These are phyloP conservation scores for Cordyceps cicadae DNA, from an alignment of 2,329 filamentous ascomycete species.

Conservation along the genomic window DNA sequence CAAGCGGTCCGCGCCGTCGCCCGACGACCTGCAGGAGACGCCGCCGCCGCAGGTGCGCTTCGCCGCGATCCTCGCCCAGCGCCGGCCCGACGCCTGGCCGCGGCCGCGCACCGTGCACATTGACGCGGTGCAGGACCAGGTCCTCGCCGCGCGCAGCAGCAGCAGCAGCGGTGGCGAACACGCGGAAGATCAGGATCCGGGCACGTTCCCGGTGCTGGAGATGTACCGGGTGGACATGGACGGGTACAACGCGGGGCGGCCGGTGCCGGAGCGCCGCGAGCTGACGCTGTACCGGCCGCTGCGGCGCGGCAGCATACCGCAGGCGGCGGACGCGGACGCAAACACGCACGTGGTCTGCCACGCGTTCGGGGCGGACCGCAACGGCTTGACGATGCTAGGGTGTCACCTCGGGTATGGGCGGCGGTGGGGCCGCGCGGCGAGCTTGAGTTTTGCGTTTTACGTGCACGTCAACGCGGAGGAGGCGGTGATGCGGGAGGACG, in stretches of 20 bases:
- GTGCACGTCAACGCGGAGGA: constrained; percentile 42
- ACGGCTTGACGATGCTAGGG: constrained; percentile 42
- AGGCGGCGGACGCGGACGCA: too few relatives aligned
- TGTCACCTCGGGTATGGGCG: constrained; percentile 41
- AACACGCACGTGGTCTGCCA: constrained; percentile 41
- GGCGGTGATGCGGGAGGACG: constrained; percentile 40
- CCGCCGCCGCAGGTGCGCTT: constrained; percentile 35
- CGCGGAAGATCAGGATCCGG: too few relatives aligned
- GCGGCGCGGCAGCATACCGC: too few relatives aligned
- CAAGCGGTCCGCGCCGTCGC: constrained; percentile 31
- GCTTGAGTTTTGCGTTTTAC: constrained; percentile 43
- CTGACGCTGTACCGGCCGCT: constrained; percentile 42
- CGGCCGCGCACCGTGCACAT: constrained; percentile 39
- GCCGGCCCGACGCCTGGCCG: constrained; percentile 34
- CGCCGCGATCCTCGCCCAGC: constrained; percentile 29
- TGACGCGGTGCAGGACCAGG: constrained; percentile 27
- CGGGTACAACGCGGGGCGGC: constrained; percentile 33
- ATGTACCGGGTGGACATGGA: constrained; percentile 49
- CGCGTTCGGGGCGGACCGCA: constrained; percentile 45
- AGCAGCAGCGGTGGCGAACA: too few relatives aligned
- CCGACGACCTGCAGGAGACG: constrained; percentile 30
- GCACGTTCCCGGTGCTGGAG: constrained; percentile 41
- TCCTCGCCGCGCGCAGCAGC: too few relatives aligned
- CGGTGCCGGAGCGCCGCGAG: constrained; percentile 38
- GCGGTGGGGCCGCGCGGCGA: constrained; percentile 34